Conservation (phyloP, 495 filamentous ascomycete genomes). For the Talaromyces adpressus region DNA sequence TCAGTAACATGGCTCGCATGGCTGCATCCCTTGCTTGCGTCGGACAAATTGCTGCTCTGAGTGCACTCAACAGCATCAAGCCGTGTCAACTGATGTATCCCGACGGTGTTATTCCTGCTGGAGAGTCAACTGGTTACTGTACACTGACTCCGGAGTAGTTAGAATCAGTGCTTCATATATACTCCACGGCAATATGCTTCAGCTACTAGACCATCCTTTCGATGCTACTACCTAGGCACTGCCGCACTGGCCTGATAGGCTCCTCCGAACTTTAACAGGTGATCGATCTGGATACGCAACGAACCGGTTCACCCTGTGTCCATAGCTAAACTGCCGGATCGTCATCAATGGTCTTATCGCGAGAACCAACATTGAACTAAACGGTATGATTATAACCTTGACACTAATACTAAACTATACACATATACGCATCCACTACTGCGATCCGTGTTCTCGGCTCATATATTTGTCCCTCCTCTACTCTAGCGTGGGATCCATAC, state of each 20-base stretch:
- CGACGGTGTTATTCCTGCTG: not conserved
- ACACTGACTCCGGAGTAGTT: not conserved
- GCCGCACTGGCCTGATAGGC: not conserved
- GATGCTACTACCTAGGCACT: not conserved
- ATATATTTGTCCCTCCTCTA: not conserved
- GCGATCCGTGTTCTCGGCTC: not conserved
- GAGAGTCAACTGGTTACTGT: not conserved
- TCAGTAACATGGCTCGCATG: not conserved
- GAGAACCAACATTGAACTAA: not conserved
- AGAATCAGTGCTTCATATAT: not conserved
- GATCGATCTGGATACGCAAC: not conserved
- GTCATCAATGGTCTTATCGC: not conserved
- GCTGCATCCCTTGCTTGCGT: not conserved
- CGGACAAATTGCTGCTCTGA: not conserved
- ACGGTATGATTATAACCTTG: no score
- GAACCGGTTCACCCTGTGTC: not conserved
- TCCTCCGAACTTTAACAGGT: not conserved
- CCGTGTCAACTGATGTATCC: not conserved
- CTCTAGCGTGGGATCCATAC: not conserved
- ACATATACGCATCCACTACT: not conserved
- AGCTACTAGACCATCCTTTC: no score
- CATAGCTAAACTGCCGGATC: not conserved
- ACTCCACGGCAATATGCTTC: not conserved
- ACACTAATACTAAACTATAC: not conserved
- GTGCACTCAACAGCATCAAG: not conserved